phyloP scores from a whole-genome alignment of 306 rosid species.

The Trifolium repens region DNA sequence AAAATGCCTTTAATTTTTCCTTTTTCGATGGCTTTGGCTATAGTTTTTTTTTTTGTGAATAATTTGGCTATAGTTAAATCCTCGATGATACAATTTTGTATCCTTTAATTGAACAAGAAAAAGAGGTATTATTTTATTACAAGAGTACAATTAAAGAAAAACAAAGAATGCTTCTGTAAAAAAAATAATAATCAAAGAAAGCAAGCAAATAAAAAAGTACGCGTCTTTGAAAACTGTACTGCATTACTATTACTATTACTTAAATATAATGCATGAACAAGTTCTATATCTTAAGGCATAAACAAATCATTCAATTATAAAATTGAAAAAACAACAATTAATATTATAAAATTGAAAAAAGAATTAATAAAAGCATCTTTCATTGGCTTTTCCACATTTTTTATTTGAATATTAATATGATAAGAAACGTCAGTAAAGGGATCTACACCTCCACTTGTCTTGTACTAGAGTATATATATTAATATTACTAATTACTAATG shows the following conservation, averaged over 20 bases:
- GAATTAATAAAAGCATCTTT: slow-evolving; percentile 41
- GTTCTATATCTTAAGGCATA: slow-evolving; percentile 23
- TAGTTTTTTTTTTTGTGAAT: not conserved
- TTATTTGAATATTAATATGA: slow-evolving; percentile 37
- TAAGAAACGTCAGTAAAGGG: slow-evolving; percentile 45
- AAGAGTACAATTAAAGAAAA: slow-evolving; percentile 26
- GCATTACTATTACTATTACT: not conserved
- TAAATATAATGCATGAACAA: slow-evolving; percentile 37
- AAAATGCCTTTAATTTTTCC: slow-evolving; percentile 44
- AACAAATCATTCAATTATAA: slow-evolving; percentile 43
- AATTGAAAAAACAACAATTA: slow-evolving; percentile 1
- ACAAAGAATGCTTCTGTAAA: too few relatives aligned
- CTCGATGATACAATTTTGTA: slow-evolving; percentile 24
- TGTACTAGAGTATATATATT: not conserved
- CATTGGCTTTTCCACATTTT: slow-evolving; percentile 46
- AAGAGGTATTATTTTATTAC: slow-evolving; percentile 47
- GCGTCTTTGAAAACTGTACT: slow-evolving; percentile 30
- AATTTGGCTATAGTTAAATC: slow-evolving; percentile 38
- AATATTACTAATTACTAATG: slow-evolving; percentile 24
- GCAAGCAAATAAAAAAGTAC: slow-evolving; percentile 38
- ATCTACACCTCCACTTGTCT: slow-evolving; percentile 53
- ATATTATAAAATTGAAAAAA: slow-evolving; percentile 36
- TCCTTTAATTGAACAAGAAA: slow-evolving; percentile 43
- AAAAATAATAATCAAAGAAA: not conserved
- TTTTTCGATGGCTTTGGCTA: slow-evolving; percentile 43